Conservation (phyloP, 2,329 filamentous ascomycete species). For the Phialemoniopsis sp. region DNA sequence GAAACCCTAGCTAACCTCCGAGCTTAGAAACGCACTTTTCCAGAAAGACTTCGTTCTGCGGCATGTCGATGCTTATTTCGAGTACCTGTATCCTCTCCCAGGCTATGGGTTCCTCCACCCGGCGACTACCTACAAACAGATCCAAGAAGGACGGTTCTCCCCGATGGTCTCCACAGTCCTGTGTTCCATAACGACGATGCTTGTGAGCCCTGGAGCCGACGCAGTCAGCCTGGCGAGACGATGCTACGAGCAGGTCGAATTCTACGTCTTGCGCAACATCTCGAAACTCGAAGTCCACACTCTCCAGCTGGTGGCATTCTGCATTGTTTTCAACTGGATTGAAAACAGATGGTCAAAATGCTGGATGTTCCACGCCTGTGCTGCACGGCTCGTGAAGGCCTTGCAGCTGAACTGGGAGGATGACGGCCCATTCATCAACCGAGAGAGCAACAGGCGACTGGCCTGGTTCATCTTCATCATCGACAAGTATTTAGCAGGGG, state of each 20-base stretch:
- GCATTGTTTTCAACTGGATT: slow-evolving; percentile 24
- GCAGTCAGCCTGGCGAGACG: slow-evolving; percentile 28
- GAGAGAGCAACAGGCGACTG: slow-evolving; percentile 28
- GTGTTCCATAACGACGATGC: slow-evolving; percentile 29
- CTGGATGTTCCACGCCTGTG: slow-evolving; percentile 33
- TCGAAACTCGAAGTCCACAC: slow-evolving; percentile 16
- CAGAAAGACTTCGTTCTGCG: slow-evolving; percentile 27
- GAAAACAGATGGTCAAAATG: slow-evolving; percentile 33
- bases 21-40: slow-evolving; percentile 21
- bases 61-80: slow-evolving; percentile 33
- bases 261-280: slow-evolving; percentile 29
- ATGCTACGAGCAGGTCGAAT: slow-evolving; percentile 32
- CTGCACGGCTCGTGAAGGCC: slow-evolving; percentile 28
- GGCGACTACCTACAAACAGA: slow-evolving; percentile 24
- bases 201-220: slow-evolving; percentile 24
- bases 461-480: slow-evolving; percentile 33
- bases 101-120: slow-evolving; percentile 33
- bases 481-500: slow-evolving; percentile 31
- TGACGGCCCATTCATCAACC: slow-evolving; percentile 24
- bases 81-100: slow-evolving; percentile 30
- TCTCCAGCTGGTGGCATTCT: slow-evolving; percentile 9
- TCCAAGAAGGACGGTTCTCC: slow-evolving; percentile 28
- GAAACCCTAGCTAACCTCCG: not conserved
- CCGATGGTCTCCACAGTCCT: slow-evolving; percentile 30
- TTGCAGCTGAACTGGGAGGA: slow-evolving; percentile 34